Base-by-base conservation (phyloP, 306 rosid species). In the Prunus dulcis region DNA sequence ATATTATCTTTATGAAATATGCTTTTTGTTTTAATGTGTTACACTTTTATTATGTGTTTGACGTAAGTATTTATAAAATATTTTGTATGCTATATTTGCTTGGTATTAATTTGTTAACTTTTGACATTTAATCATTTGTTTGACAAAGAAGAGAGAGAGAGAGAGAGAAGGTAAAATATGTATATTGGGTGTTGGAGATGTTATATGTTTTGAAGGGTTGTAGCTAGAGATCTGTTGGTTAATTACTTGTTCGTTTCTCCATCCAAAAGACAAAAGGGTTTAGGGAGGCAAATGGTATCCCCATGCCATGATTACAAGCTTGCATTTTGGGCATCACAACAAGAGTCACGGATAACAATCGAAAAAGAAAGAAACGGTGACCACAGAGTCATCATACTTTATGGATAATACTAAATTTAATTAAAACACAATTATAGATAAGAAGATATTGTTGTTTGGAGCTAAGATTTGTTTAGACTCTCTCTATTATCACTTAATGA, bases 231-330 rank as follows among this genome's bases (percentile, higher is more conserved):
- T 22, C 15, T 22, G 62, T 56, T 13, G 20, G 62, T 56, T 56
- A 56, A 56, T 56, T 38, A 38, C 43, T 38, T 23, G 62, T 22
- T 20, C 22, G 28, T 1, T 20, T 57, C 63, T 57, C 15, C 28
- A 57, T 25, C 30, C 28, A 57, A 57, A 13, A 57, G 5, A 57
- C 63, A 57, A 10, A 57, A 57, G 5, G 10, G 17, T 25, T 13
- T 50, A 76, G 90, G 90, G 89, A 78, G 95, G 87, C 96, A 91
- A 82, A 87, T 77, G 95, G 96, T 83, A 90, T 87, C 93, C 85
- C 91, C 87, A 88, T 89, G 84, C 92, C 87, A 90, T 89, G 84
- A 88, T 89, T 76, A 82, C 84, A 82, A 84, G 78, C 95, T 84
- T 85, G 86, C 82, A 83, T 82, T 86, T 79, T 83, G 82, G 71